Evolutionary conservation across 768 basidiomycete species (phyloP).

Genomic region (Hydnomerulius pinastri): DNA sequence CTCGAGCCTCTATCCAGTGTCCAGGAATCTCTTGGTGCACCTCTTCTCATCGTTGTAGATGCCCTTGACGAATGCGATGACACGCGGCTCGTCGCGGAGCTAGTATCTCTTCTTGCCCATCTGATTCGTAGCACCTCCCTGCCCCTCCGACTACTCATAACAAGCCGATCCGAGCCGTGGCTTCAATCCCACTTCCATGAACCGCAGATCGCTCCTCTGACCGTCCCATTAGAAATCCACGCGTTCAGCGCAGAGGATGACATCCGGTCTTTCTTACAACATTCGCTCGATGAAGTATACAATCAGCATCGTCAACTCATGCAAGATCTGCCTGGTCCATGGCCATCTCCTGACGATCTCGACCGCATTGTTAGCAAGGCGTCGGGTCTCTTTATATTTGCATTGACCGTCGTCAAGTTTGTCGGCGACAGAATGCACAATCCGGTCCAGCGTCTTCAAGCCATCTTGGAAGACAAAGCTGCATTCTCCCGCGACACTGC

Average conservation of each 20-base stretch:
- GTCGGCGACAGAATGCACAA: conserved; percentile 14
- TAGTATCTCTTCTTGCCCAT: conserved; percentile 23
- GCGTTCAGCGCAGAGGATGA: conserved; percentile 22
- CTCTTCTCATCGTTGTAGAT: conserved; percentile 22
- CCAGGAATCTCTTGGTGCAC: conserved; percentile 7
- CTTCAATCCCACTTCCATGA: conserved; percentile 18
- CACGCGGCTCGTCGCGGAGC: conserved; percentile 24
- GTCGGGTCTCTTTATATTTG: conserved; percentile 30
- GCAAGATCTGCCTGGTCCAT: conserved; percentile 16
- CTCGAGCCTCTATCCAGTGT: conserved; percentile 18
- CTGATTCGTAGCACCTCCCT: conserved; percentile 10
- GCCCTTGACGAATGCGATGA: conserved; percentile 30
- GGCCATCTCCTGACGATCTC: conserved; percentile 25
- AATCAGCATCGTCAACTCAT: conserved; percentile 15
- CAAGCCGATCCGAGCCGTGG: conserved; percentile 20
- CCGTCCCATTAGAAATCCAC: conserved; percentile 17
- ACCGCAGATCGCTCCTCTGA: conserved; percentile 12
- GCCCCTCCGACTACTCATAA: conserved; percentile 25
- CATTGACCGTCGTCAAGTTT: conserved; percentile 31
- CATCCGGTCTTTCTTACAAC: conserved; percentile 21
- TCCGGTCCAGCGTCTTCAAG: conserved; percentile 14
- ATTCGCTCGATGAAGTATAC: conserved; percentile 15
- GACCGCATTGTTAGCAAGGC: conserved; percentile 20
- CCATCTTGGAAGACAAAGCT: conserved; percentile 10
- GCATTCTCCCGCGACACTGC: neutral